phyloP scores from a whole-genome alignment of 177 flowering plant genomes.

The Vitis hybrid region DNA sequence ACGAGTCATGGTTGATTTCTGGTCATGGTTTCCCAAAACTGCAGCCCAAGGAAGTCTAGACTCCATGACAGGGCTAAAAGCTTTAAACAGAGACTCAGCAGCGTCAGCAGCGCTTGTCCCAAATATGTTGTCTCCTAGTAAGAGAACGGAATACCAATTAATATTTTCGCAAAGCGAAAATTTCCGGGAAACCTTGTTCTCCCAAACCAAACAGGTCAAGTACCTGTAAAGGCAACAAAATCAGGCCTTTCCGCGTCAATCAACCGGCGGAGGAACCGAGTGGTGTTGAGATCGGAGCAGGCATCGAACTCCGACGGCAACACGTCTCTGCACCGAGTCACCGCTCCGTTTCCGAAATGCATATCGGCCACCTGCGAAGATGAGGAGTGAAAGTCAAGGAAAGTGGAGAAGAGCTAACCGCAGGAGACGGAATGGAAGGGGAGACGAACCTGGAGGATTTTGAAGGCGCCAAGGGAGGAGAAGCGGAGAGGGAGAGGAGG shows the following conservation, averaged over 20 bases:
- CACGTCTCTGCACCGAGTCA: constrained; percentile 76
- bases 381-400: background rate
- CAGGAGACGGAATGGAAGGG: background rate
- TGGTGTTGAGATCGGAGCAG: constrained; percentile 87
- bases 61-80: constrained; percentile 64
- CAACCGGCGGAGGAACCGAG: constrained; percentile 56
- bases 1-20: constrained; percentile 87
- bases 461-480: constrained; percentile 74
- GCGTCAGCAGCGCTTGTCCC: constrained; percentile 84
- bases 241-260: constrained; percentile 75
- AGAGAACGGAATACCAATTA: constrained; percentile 4
- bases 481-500: constrained; percentile 76
- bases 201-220: background rate
- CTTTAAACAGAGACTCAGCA: constrained; percentile 75
- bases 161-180: background rate
- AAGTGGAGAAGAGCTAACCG: background rate
- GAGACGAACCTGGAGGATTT: constrained; percentile 72
- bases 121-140: constrained; percentile 83
- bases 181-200: too few relatives aligned
- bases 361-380: constrained; percentile 73
- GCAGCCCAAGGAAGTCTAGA: constrained; percentile 92
- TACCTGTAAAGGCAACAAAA: constrained; percentile 85
- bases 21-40: constrained; percentile 90
- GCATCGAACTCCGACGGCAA: constrained; percentile 41
- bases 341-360: constrained; percentile 75